A percentile compares a stretch with the other conserved stretches of the same genome.
These are phyloP conservation scores for Fonsecaea monophora DNA, from an alignment of 2,329 filamentous ascomycete genomes.

Conservation along the genomic window DNA sequence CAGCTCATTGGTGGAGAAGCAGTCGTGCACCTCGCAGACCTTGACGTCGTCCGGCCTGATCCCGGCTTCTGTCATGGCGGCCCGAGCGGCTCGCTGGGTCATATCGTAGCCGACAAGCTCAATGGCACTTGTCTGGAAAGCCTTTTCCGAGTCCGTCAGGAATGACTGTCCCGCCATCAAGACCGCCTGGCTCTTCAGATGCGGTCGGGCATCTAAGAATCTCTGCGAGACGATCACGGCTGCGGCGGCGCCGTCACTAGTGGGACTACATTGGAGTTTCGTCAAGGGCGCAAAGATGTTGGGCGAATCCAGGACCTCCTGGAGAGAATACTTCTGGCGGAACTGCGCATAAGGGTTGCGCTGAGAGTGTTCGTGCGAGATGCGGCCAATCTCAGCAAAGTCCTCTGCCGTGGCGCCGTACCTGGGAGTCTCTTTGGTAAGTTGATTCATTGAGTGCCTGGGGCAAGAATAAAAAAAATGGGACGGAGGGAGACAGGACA, in stretches of 20 bases:
- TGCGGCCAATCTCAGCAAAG: slow-evolving; percentile 90
- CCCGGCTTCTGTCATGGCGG: slow-evolving; percentile 75
- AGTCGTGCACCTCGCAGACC: slow-evolving; percentile 94
- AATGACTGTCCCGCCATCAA: slow-evolving; percentile 86
- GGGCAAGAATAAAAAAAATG: no score
- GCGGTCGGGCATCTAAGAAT: slow-evolving; percentile 84
- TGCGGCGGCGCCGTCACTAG: slow-evolving; percentile 88
- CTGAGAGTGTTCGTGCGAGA: slow-evolving; percentile 91
- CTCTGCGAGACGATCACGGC: slow-evolving; percentile 85
- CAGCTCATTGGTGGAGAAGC: slow-evolving; percentile 96
- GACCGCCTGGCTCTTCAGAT: slow-evolving; percentile 82
- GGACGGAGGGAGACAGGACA: no score
- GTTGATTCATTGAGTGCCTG: no score
- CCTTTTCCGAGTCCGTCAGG: slow-evolving; percentile 77
- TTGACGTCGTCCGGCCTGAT: slow-evolving; percentile 71
- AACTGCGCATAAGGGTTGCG: slow-evolving; percentile 97
- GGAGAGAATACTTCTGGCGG: slow-evolving; percentile 84
- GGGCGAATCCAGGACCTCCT: slow-evolving; percentile 76
- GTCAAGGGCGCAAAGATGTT: slow-evolving; percentile 87
- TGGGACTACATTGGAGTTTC: slow-evolving; percentile 98
- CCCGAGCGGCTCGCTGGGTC: slow-evolving; percentile 72
- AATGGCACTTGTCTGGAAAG: slow-evolving; percentile 81
- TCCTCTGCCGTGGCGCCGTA: slow-evolving; percentile 80
- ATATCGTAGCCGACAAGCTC: slow-evolving; percentile 91
- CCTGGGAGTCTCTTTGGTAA: no score